Evolutionary conservation across 2,329 filamentous ascomycete genomes (phyloP).

Genomic region (Byssoonygena ceratinophila): DNA sequence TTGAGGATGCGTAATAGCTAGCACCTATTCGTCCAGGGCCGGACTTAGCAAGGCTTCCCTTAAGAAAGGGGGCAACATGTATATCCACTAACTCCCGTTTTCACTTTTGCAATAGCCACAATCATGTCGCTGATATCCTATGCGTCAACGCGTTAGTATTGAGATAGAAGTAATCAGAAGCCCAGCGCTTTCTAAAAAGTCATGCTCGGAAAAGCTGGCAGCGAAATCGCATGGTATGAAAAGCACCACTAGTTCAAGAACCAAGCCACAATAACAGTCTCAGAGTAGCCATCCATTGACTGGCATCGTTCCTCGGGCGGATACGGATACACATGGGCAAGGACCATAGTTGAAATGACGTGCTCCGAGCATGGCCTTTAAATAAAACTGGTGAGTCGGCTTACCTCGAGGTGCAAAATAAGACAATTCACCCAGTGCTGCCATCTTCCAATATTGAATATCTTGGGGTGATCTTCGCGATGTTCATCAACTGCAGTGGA

Average conservation of each 20-base stretch:
- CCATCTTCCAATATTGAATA: conserved; percentile 3
- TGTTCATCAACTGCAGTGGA: too few species aligned
- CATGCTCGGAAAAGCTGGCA: too few species aligned
- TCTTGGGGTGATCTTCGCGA: too few species aligned
- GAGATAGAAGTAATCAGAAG: not conserved
- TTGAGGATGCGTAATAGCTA: conserved; percentile 39
- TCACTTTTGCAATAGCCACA: conserved; percentile 42
- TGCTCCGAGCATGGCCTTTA: not conserved
- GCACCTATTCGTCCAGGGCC: conserved; percentile 25
- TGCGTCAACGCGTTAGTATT: not conserved
- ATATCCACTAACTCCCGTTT: conserved; percentile 37
- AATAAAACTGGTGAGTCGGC: too few species aligned
- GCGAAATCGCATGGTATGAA: too few species aligned
- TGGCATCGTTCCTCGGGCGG: not conserved
- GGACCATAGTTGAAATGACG: not conserved
- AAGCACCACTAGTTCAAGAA: too few species aligned
- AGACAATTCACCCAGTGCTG: not conserved
- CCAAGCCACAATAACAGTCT: too few species aligned
- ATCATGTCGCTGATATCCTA: conserved; percentile 10
- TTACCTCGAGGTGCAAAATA: conserved; percentile 12
- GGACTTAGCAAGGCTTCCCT: not conserved
- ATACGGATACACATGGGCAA: not conserved
- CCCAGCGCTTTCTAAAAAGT: too few species aligned
- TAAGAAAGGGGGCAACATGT: not conserved
- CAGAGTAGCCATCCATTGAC: not conserved